Evolutionary conservation across 2,329 filamentous ascomycete species (phyloP).

Genomic region (Rutstroemia sp.): DNA sequence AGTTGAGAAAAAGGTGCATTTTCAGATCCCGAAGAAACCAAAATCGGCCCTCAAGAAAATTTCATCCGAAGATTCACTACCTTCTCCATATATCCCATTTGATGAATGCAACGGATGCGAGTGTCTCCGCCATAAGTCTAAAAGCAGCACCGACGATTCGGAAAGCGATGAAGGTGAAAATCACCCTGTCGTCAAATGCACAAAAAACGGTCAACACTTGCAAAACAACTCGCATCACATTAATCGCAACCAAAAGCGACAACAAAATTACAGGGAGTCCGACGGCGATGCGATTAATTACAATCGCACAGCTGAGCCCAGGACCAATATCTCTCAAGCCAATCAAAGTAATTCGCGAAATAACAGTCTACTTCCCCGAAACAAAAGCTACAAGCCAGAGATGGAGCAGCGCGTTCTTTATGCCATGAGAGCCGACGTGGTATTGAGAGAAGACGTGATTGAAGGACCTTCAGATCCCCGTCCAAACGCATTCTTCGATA

Average conservation of each 20-base stretch:
- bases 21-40: conserved; percentile 1
- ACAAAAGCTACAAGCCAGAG: not conserved
- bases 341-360: not conserved
- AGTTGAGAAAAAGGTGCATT: conserved; percentile 1
- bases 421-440: conserved; percentile 7
- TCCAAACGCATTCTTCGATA: conserved; percentile 53
- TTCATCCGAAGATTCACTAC: not conserved
- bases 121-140: not conserved
- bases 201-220: not conserved
- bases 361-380: not conserved
- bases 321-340: not conserved
- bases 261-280: not conserved
- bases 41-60: conserved; percentile 5
- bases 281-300: not conserved
- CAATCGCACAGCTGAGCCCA: not conserved
- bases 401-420: conserved; percentile 6
- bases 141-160: conserved; percentile 5
- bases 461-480: conserved; percentile 45
- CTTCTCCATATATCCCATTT: not conserved
- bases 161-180: not conserved
- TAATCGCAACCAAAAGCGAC: not conserved
- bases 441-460: conserved; percentile 45
- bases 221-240: not conserved
- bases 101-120: not conserved
- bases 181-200: not conserved